phyloP scores from a whole-genome alignment of 345 rosid species.

The Aquilaria malaccensis region DNA sequence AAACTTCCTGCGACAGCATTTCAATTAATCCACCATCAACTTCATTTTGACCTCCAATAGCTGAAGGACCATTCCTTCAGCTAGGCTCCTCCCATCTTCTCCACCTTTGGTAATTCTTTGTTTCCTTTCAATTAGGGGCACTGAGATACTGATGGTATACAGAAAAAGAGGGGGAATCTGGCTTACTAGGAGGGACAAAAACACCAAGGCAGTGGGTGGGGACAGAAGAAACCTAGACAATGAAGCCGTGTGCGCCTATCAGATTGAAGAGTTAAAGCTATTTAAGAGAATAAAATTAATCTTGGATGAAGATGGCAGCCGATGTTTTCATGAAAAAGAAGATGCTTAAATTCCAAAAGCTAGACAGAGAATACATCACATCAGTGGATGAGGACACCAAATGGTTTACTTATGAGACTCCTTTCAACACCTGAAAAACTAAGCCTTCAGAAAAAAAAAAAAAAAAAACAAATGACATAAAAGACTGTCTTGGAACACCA shows the following conservation, averaged over 20 bases:
- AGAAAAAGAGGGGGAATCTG: neutral
- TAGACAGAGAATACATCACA: neutral
- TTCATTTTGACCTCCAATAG: neutral
- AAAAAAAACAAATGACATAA: neutral
- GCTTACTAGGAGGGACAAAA: neutral
- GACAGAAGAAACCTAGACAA: neutral
- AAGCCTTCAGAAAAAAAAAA: neutral
- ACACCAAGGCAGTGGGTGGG: neutral
- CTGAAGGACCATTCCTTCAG: neutral
- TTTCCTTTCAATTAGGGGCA: neutral
- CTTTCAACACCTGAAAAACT: too few species aligned
- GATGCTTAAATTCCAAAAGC: neutral
- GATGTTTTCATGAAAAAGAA: neutral
- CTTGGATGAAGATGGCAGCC: neutral
- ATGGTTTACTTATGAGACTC: too few species aligned
- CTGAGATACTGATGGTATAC: neutral
- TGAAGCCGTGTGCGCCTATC: neutral
- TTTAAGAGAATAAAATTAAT: neutral
- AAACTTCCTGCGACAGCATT: neutral
- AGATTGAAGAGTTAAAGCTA: conserved; percentile 1
- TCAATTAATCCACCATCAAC: conserved; percentile 2
- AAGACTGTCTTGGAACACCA: too few species aligned
- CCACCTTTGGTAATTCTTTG: neutral
- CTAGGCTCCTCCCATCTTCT: neutral
- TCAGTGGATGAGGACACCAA: too few species aligned